phyloP scores from a whole-genome alignment of 202 grass and related monocot genomes.

The Saccharum hybrid region DNA sequence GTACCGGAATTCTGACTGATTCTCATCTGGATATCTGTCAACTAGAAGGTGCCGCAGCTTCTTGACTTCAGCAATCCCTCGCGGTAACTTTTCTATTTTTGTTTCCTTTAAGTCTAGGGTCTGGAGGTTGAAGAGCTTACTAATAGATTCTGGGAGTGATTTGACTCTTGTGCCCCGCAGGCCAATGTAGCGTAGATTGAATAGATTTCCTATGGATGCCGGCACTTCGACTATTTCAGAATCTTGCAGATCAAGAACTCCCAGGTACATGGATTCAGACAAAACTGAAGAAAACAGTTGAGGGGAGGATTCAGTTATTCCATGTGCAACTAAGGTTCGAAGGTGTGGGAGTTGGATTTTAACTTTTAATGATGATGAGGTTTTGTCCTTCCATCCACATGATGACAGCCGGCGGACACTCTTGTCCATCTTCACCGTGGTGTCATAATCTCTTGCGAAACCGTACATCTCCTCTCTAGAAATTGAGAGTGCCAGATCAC shows the following conservation, averaged over 20 bases:
- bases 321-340: conserved; percentile 39
- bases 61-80: not conserved
- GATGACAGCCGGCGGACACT: conserved; percentile 39
- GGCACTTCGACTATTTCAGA: conserved; percentile 31
- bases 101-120: conserved; percentile 33
- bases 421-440: not conserved
- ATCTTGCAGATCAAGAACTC: conserved; percentile 37
- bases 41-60: conserved; percentile 23
- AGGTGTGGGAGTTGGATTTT: conserved; percentile 24
- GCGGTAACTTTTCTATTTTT: conserved; percentile 15
- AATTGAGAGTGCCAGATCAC: conserved; percentile 29
- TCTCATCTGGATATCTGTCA: conserved; percentile 5
- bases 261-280: conserved; percentile 44
- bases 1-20: not conserved
- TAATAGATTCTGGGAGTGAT: conserved; percentile 7
- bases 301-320: not conserved
- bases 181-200: conserved; percentile 43
- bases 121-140: conserved; percentile 32
- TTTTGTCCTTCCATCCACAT: not conserved
- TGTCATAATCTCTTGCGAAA: not conserved
- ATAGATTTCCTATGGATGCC: conserved; percentile 11
- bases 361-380: not conserved
- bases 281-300: conserved; percentile 17
- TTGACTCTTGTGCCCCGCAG: conserved; percentile 18
- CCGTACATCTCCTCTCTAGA: conserved; percentile 40